A percentile compares a stretch with the other conserved stretches of the same genome.
phyloP scores from a whole-genome alignment of 495 filamentous ascomycete genomes.

The Parachaetomium inaequale region DNA sequence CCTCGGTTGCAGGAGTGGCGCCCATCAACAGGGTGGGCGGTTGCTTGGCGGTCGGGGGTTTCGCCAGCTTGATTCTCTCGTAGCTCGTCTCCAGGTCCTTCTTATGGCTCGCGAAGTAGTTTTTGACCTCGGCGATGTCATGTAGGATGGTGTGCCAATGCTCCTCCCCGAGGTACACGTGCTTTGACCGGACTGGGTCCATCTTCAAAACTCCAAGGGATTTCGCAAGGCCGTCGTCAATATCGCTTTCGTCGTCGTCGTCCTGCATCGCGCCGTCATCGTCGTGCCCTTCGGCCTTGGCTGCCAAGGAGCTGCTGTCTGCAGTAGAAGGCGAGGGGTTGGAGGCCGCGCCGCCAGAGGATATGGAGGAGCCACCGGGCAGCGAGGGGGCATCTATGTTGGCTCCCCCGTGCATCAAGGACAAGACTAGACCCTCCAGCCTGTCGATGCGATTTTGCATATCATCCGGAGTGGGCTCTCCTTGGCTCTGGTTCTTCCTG shows the following conservation, averaged over 20 bases:
- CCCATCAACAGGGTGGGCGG: constrained; percentile 73
- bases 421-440: constrained; percentile 89
- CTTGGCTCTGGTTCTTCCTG: constrained; percentile 69
- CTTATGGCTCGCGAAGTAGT: constrained; percentile 66
- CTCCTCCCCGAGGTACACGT: constrained; percentile 79
- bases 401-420: constrained; percentile 88
- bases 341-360: constrained; percentile 58
- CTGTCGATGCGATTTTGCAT: constrained; percentile 99
- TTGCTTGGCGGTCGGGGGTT: constrained; percentile 53
- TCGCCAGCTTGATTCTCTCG: constrained; percentile 62
- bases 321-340: constrained; percentile 62
- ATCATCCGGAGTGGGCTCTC: constrained; percentile 72
- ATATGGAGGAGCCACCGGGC: constrained; percentile 40
- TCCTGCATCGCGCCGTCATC: constrained; percentile 53
- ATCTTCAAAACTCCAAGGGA: constrained; percentile 89
- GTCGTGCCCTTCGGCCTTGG: constrained; percentile 50
- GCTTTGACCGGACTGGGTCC: constrained; percentile 71
- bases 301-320: constrained; percentile 60
- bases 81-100: constrained; percentile 56
- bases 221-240: constrained; percentile 73
- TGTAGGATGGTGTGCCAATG: constrained; percentile 87
- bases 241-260: constrained; percentile 65
- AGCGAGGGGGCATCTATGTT: constrained; percentile 41
- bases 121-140: constrained; percentile 92
- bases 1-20: constrained; percentile 61